Evolutionary conservation across 2,329 filamentous ascomycete species (phyloP).

Genomic region (Stachybotrys chlorohalonatus): DNA sequence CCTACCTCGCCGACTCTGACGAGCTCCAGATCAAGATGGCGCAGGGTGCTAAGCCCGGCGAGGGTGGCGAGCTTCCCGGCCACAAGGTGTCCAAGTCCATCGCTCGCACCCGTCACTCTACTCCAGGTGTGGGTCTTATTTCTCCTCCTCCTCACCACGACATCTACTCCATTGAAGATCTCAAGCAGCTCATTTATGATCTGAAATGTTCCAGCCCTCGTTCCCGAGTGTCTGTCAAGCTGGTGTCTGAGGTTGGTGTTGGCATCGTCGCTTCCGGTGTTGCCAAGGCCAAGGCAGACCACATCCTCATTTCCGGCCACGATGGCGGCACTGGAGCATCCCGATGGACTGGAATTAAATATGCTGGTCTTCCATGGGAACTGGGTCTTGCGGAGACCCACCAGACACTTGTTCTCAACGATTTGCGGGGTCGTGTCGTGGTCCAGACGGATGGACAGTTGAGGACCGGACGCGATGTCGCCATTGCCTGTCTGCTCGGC

Average conservation of each 20-base stretch:
- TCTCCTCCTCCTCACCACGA: slow-evolving; percentile 95
- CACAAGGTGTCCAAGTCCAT: slow-evolving; percentile 96
- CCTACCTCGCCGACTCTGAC: slow-evolving; percentile 89
- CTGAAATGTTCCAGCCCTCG: slow-evolving; percentile 93
- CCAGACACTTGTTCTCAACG: slow-evolving; percentile 91
- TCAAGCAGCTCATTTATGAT: slow-evolving; percentile 97
- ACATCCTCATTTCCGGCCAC: slow-evolving; percentile 93
- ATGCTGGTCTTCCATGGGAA: slow-evolving; percentile 94
- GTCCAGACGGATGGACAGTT: slow-evolving; percentile 96
- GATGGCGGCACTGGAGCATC: slow-evolving; percentile 96
- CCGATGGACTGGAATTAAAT: slow-evolving; percentile 97
- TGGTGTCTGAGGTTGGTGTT: slow-evolving; percentile 94
- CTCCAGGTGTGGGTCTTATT: slow-evolving; percentile 90
- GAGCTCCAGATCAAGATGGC: slow-evolving; percentile 99
- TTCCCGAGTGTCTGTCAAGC: slow-evolving; percentile 88
- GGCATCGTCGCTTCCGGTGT: slow-evolving; percentile 97
- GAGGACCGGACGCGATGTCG: slow-evolving; percentile 84
- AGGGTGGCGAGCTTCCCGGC: slow-evolving; percentile 92
- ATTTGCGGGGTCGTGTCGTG: slow-evolving; percentile 88
- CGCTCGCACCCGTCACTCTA: slow-evolving; percentile 89
- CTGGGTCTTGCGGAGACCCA: slow-evolving; percentile 94
- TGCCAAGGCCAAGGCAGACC: slow-evolving; percentile 93
- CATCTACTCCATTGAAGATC: slow-evolving; percentile 96
- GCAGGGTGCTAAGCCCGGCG: slow-evolving; percentile 93
- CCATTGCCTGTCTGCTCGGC: slow-evolving; percentile 87